A percentile compares a stretch with the other conserved stretches of the same genome.
Conservation (phyloP, 305 asterid genomes). For the Rubia tinctorum region DNA sequence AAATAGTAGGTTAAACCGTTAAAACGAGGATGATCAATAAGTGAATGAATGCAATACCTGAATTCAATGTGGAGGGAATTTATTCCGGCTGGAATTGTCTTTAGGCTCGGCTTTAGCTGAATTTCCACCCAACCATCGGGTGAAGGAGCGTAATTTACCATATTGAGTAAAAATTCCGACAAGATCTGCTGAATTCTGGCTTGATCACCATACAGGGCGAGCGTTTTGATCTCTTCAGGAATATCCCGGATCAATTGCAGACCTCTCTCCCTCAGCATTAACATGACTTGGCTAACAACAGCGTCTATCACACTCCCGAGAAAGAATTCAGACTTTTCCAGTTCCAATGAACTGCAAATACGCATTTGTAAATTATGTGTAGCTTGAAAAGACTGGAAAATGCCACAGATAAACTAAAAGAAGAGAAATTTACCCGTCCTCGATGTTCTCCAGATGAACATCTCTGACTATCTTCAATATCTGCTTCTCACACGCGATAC, state of each 20-base stretch:
- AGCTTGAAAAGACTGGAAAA: constrained; percentile 1
- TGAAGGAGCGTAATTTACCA: constrained; percentile 61
- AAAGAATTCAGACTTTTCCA: constrained; percentile 85
- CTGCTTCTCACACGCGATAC: constrained; percentile 74
- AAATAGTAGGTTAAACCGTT: constrained; percentile 24
- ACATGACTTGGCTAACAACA: constrained; percentile 81
- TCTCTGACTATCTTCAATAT: constrained; percentile 80
- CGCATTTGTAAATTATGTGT: neutral
- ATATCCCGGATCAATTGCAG: constrained; percentile 45
- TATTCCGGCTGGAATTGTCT: constrained; percentile 47
- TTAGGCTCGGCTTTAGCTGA: constrained; percentile 60
- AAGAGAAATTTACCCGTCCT: constrained; percentile 52
- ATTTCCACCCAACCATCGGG: constrained; percentile 89
- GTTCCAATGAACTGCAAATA: constrained; percentile 63
- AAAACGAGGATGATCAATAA: neutral
- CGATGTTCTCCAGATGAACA: constrained; percentile 83
- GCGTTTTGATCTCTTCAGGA: constrained; percentile 38
- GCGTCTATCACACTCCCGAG: constrained; percentile 70
- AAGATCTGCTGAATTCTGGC: constrained; percentile 83
- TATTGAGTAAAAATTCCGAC: constrained; percentile 57
- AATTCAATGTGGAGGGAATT: constrained; percentile 65
- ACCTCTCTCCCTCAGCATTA: constrained; percentile 74
- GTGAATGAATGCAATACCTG: constrained; percentile 40
- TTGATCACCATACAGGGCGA: constrained; percentile 57
- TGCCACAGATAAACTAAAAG: neutral